Evolutionary conservation across 2,329 filamentous ascomycete genomes (phyloP).

Genomic region (Paecilomyces sp.): DNA sequence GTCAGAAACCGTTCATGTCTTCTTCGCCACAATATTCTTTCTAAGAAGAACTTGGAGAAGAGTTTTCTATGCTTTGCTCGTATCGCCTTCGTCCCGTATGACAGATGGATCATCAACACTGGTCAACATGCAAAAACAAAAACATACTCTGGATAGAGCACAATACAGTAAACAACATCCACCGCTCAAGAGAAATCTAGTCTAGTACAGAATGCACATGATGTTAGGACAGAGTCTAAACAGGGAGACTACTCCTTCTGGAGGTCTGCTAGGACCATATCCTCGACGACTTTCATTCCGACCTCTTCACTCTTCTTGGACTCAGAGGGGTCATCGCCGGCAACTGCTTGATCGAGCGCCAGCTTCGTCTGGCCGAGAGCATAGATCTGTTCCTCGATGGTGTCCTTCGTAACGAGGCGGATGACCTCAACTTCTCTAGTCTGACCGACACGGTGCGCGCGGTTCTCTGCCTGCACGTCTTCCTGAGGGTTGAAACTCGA

Average conservation of each 20-base stretch:
- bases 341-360: constrained; percentile 71
- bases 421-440: constrained; percentile 85
- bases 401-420: constrained; percentile 68
- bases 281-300: constrained; percentile 42
- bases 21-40: neutral
- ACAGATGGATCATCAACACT: neutral
- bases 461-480: constrained; percentile 96
- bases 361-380: constrained; percentile 88
- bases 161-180: neutral
- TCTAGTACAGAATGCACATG: neutral
- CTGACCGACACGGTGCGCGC: constrained; percentile 91
- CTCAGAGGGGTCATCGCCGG: constrained; percentile 50
- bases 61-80: neutral
- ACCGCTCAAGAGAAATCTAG: neutral
- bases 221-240: neutral
- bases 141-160: neutral
- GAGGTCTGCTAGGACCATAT: constrained; percentile 42
- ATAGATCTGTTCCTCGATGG: constrained; percentile 90
- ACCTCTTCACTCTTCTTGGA: constrained; percentile 43
- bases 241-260: constrained; percentile 4
- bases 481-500: constrained; percentile 97
- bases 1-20: neutral
- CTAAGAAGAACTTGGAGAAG: neutral
- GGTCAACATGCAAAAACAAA: neutral
- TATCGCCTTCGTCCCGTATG: neutral